Base-by-base conservation (phyloP, 768 basidiomycete species). In the Leccinum olivaceopallidum region DNA sequence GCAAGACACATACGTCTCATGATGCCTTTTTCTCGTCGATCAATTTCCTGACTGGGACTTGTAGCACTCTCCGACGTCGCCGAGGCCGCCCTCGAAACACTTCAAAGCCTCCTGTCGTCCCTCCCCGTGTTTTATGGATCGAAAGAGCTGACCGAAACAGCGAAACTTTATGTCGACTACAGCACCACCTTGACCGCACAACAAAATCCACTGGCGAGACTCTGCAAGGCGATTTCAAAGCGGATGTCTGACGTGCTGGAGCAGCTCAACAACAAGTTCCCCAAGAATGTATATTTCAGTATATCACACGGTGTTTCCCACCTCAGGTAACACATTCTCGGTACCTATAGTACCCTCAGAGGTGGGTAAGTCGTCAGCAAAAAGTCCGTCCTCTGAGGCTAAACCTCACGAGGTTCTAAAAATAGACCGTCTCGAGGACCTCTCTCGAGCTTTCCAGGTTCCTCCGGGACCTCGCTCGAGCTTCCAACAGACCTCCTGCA, bases 111-210 rank as follows among this genome's bases (percentile, higher is more conserved):
- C 9, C 78, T 97, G 61, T 76, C 79, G 1, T 81, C 87, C 1
- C 87, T 26, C 24, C 93, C 95, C 0, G 85, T 87, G 5, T 98
- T 98, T 76, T 93, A 91, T 83, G 85, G 87, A 37, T 61, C 73
- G 18, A 72, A 74, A 22, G 90, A 92, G 63, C 70, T 92, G 32
- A 74, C 74, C 0, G 80, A 81, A 59, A 76, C 91, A 18, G 73
- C 86, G 24, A 80, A 75, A 42, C 77, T 90, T 8, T 85, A 86
- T 60, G 71, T 89, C 26, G 83, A 86, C 18, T 71, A 72, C 39
- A 69, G 60, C 28, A 58, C 67, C 3, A 39, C 47, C 14, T 64
- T 61, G 26, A 18, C 62, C 22, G 28, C 34, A 6, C 60, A 58
- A 20, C 59, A 64, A 13, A 71, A 78, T 14, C 67, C 78, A 6